Evolutionary conservation across 106 monocot genomes (phyloP), one percentile per base, ranked within the genome.

Genomic region (Gastrodia elata): DNA sequence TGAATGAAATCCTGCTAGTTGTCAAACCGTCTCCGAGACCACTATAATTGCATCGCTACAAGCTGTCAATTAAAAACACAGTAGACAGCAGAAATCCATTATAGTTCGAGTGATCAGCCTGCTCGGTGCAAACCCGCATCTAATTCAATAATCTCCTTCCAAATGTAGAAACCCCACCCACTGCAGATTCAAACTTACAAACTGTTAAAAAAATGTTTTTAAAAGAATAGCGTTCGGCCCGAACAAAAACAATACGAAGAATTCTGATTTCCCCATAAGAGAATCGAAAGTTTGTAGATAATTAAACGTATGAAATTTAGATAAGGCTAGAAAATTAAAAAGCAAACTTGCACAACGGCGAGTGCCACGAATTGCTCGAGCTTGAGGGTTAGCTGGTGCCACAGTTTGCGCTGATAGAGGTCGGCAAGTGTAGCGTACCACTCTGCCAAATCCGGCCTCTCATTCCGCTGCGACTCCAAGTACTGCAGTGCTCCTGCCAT

Each of bases 291-390:
- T n/a, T 38, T 38, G 67, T 11, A 0, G 65, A 28, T 20, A 27
- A 27, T 40, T 11, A 26, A 39, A 26, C 13, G 15, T 11, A 25
- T 27, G 69, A 69, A 39, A 40, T 22, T 20, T 68, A 38, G 13
- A 0, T 40, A 69, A 8, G 9, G 24, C 22, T 0, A n/a, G 8
- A 13, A 69, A 69, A 39, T 8, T 1, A 67, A 18, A 13, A 20
- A 14, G 25, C 69, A 40, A 40, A 88, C 87, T 84, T 88, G 87
- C 8, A 84, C 81, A 58, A 84, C 77, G n/a, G 84, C 79, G 8
- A 84, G 87, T 13, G 84, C 82, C 33, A 88, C 79, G 79, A 88
- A 88, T 81, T 88, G 81, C 37, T 88, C 88, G 44, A 88, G 82
- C 75, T 84, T 82, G 71, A 79, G 36, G 33, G 87, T 88, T 73